Base-by-base conservation (phyloP, 495 filamentous ascomycete genomes). In the Tuber aestivum region DNA sequence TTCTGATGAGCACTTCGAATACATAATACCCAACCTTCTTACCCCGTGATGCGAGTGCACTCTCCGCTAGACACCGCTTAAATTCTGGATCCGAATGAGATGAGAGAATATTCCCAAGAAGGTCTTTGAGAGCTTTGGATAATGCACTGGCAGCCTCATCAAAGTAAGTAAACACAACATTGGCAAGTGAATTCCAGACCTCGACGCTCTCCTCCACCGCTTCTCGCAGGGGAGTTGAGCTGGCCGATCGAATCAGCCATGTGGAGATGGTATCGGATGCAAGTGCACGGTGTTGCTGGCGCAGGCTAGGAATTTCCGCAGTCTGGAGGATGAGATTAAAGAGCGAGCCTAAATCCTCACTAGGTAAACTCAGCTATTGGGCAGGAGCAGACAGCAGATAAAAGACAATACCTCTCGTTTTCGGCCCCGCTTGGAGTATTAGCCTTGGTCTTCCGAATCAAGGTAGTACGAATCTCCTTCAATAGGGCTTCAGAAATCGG, bases 51-150 rank as follows among this genome's bases (percentile, higher is more conserved):
- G 74, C 68, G 21, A 83, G 72, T 0, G 9, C 35, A 32, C 27
- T 37, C 32, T 70, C 32, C 41, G 68, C 69, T 32, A 41, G 71
- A 77, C 2, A 27, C 18, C 20, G 71, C 18, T 48, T 16, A 38
- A 56, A 12, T 10, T 27, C 18, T 48, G 0, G 41, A 61, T 56
- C 6, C 0, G 75, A 75, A 65, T 74, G 44, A 0, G 78, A 37
- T 41, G 41, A n/a, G n/a, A 83, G 73, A 14, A 74, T n/a, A 56
- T 80, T 79, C 32, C 42, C 45, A 3, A 83, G 44, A 3, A 83
- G 76, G 72, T 81, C 81, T 41, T 83, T 82, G 12, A 82, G 81
- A 23, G 80, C 80, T 20, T 82, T 82, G 7, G 74, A 72, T 6
- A 82, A 72, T 40, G 61, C 74, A n/a, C 77, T 69, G 9, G 76